Evolutionary conservation across 306 rosid species (phyloP).

Genomic region (Oxytropis ochrocephala): DNA sequence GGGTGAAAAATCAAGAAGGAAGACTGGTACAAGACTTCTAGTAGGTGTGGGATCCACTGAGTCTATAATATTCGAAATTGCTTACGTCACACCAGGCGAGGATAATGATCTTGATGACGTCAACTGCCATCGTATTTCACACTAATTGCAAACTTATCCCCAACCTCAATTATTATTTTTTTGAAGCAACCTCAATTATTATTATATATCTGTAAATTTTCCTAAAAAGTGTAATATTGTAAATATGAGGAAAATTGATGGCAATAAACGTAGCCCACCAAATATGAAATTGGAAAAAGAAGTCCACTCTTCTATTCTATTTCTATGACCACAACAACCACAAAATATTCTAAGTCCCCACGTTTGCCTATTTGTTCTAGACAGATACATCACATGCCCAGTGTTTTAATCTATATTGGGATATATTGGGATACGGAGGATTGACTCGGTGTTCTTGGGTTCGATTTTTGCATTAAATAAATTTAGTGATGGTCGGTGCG

Average conservation of each 20-base stretch:
- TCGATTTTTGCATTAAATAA: too few species aligned
- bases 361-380: neutral
- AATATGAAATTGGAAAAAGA: neutral
- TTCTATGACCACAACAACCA: too few species aligned
- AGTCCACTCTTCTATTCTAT: neutral
- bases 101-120: too few species aligned
- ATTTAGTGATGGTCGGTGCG: too few species aligned
- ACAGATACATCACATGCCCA: too few species aligned
- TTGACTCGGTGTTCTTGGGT: too few species aligned
- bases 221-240: neutral
- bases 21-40: neutral
- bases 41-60: neutral
- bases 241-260: neutral
- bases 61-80: neutral
- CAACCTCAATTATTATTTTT: neutral
- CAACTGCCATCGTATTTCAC: slow-evolving; percentile 10
- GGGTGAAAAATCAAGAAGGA: neutral
- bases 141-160: slow-evolving; percentile 10
- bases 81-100: slow-evolving; percentile 13
- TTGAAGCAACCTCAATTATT: neutral
- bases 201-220: too few species aligned
- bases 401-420: too few species aligned
- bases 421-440: too few species aligned
- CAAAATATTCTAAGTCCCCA: too few species aligned
- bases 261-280: neutral